Evolutionary conservation across 2,329 filamentous ascomycete genomes (phyloP).

Genomic region (Chrysoporthe puriensis): DNA sequence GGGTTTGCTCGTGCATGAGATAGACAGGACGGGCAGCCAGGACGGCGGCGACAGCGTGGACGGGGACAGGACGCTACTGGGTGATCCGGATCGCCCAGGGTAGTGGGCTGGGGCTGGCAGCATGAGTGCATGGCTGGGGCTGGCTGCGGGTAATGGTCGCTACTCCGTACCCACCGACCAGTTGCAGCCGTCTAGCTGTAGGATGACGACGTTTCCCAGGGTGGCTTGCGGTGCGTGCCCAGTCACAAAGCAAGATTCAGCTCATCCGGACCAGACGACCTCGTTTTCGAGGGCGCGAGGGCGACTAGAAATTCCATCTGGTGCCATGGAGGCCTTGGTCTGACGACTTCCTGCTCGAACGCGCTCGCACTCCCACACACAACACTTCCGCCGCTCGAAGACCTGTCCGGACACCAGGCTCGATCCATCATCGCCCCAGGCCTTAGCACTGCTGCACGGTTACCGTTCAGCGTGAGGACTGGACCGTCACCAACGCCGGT

Average conservation of each 20-base stretch:
- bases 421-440: not conserved
- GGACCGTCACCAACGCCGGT: not conserved
- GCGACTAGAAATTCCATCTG: not conserved
- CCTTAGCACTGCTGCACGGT: not conserved
- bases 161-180: not conserved
- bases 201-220: conserved; percentile 25
- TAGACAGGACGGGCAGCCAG: conserved; percentile 3
- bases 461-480: not conserved
- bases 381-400: too few relatives aligned
- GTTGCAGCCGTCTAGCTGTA: conserved; percentile 14
- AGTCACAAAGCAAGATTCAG: conserved; percentile 13
- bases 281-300: too few relatives aligned
- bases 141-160: not conserved
- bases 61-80: not conserved
- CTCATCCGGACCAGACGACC: not conserved
- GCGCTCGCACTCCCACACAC: not conserved
- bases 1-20: not conserved
- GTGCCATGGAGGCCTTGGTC: not conserved
- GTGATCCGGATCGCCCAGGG: not conserved
- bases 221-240: conserved; percentile 9
- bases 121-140: conserved; percentile 1
- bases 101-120: not conserved
- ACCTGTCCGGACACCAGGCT: too few relatives aligned
- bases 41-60: not conserved
- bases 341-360: too few relatives aligned